These are phyloP conservation scores for Arabidopsis thaliana DNA, from an alignment of 345 rosid genomes.

Conservation along the genomic window TAIR10.1 NC_003076.8:23645501-23646000, in stretches of 20 bases:
- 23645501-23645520: background rate
- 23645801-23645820: slow-evolving; percentile 97
- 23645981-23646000: slow-evolving; percentile 52
- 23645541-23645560: slow-evolving; percentile 9
- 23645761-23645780: slow-evolving; percentile 96
- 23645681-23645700: slow-evolving; percentile 91
- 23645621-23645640: slow-evolving; percentile 42
- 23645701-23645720: slow-evolving; percentile 81
- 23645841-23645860: slow-evolving; percentile 87
- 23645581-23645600: slow-evolving; percentile 27
- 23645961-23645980: slow-evolving; percentile 55
- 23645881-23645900: slow-evolving; percentile 52
- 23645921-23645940: slow-evolving; percentile 89
- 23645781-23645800: slow-evolving; percentile 94
- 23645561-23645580: slow-evolving; percentile 31
- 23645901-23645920: slow-evolving; percentile 58
- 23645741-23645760: slow-evolving; percentile 79
- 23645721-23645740: slow-evolving; percentile 88
- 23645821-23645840: slow-evolving; percentile 93
- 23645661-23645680: slow-evolving; percentile 93
- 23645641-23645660: slow-evolving; percentile 89
- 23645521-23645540: slow-evolving; percentile 2
- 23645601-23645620: background rate
- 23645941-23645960: slow-evolving; percentile 73
- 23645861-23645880: slow-evolving; percentile 65